Percentiles rank a stretch among this genome's conserved stretches.
phyloP scores from a whole-genome alignment of 495 filamentous ascomycete species.

The Rhizodiscina lignyota region DNA sequence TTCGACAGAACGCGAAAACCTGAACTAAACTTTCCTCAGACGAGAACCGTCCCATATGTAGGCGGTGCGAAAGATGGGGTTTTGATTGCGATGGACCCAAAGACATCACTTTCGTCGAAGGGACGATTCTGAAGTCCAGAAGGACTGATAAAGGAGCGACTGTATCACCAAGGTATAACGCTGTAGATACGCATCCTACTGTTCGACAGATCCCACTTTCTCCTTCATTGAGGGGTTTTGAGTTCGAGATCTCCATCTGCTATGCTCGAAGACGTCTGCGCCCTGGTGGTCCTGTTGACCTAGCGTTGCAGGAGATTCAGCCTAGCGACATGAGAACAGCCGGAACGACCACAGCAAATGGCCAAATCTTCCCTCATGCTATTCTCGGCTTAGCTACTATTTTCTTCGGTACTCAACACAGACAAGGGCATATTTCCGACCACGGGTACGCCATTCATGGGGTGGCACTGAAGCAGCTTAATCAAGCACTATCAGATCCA shows the following conservation, averaged over 20 bases:
- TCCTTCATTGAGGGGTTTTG: not conserved
- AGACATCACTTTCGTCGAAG: conserved; percentile 1
- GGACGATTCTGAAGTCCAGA: conserved; percentile 1
- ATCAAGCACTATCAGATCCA: conserved; percentile 1
- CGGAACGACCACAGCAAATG: not conserved
- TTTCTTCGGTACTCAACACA: conserved; percentile 3
- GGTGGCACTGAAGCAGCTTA: conserved; percentile 3
- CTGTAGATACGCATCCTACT: too few relatives aligned
- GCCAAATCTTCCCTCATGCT: not conserved
- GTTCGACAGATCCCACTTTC: not conserved
- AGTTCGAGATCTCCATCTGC: conserved; percentile 3
- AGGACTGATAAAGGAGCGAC: too few relatives aligned
- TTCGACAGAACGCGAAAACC: not conserved
- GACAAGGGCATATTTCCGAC: not conserved
- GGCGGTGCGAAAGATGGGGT: conserved; percentile 1
- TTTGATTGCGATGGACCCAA: conserved; percentile 3
- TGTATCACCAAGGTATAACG: too few relatives aligned
- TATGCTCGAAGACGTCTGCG: not conserved
- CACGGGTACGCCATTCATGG: conserved; percentile 4
- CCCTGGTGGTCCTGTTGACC: conserved; percentile 1
- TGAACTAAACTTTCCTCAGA: conserved; percentile 1
- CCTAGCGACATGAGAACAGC: not conserved
- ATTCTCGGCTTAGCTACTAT: conserved; percentile 4
- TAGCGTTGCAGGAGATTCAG: not conserved
- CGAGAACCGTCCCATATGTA: conserved; percentile 2